phyloP scores from a whole-genome alignment of 164 flowering plant genomes.

The Nymphaea colorata region DNA sequence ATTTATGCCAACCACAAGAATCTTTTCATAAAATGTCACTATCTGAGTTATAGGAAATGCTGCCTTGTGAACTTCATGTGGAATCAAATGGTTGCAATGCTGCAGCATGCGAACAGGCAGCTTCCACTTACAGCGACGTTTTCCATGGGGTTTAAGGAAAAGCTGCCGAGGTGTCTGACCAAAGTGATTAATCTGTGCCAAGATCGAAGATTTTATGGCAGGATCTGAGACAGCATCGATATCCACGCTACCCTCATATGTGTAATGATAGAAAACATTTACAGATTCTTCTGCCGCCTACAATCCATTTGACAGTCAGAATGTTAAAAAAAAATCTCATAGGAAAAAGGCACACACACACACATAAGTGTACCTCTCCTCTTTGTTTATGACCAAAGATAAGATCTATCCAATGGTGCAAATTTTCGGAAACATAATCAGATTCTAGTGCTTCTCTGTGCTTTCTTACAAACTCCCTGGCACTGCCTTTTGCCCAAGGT shows the following conservation, averaged over 20 bases:
- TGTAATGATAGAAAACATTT: constrained; percentile 96
- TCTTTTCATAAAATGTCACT: constrained; percentile 50
- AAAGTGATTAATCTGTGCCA: constrained; percentile 97
- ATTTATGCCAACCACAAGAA: constrained; percentile 66
- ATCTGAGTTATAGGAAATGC: constrained; percentile 52
- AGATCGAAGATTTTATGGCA: constrained; percentile 95
- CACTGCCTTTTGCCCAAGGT: constrained; percentile 98
- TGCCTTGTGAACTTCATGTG: constrained; percentile 57
- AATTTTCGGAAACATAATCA: constrained; percentile 89
- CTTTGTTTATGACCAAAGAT: constrained; percentile 94
- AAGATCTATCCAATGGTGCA: constrained; percentile 98
- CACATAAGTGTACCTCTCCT: constrained; percentile 62
- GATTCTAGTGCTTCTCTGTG: constrained; percentile 97
- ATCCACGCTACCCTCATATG: constrained; percentile 97
- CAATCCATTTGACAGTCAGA: constrained; percentile 3
- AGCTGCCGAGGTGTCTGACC: constrained; percentile 99
- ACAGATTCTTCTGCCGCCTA: constrained; percentile 98
- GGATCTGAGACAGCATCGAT: constrained; percentile 93
- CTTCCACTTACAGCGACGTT: constrained; percentile 66
- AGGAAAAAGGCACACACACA: background rate
- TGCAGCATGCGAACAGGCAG: constrained; percentile 67
- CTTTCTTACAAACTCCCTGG: constrained; percentile 83
- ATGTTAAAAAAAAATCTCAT: background rate
- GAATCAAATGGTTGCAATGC: constrained; percentile 48
- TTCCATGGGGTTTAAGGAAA: constrained; percentile 74